Evolutionary conservation across 371 early-diverging fungal genomes (phyloP).

Genomic region (Mucor racemosus): DNA sequence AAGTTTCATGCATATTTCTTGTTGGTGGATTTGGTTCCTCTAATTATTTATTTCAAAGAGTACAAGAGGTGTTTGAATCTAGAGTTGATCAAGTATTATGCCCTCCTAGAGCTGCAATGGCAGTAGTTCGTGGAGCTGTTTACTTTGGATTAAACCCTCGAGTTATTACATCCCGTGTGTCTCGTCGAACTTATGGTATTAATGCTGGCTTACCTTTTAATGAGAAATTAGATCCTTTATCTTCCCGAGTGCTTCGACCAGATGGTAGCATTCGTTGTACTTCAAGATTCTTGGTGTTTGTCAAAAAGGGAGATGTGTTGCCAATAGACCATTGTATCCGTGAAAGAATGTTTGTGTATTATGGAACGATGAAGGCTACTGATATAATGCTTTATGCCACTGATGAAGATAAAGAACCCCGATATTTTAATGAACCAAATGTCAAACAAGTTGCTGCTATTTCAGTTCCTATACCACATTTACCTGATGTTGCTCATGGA

Average conservation of each 20-base stretch:
- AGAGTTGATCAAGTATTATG: conserved; percentile 42
- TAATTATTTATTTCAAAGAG: conserved; percentile 45
- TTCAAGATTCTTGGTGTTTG: conserved; percentile 49
- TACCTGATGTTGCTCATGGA: conserved; percentile 37
- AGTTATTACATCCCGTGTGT: conserved; percentile 56
- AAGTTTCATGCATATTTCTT: conserved; percentile 41
- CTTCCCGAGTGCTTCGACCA: conserved; percentile 42
- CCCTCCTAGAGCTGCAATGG: conserved; percentile 50
- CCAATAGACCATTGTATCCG: conserved; percentile 50
- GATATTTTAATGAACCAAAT: conserved; percentile 43
- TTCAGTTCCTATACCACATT: conserved; percentile 47
- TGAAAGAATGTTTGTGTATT: conserved; percentile 56
- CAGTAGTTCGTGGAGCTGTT: conserved; percentile 58
- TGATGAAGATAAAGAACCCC: conserved; percentile 39
- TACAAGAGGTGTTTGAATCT: conserved; percentile 34
- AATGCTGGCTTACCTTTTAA: conserved; percentile 65
- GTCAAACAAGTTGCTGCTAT: conserved; percentile 50
- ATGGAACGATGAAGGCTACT: conserved; percentile 46
- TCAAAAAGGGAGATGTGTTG: conserved; percentile 42
- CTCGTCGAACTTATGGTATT: conserved; percentile 65
- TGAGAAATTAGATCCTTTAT: conserved; percentile 30
- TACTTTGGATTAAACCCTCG: conserved; percentile 58
- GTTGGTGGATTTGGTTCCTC: conserved; percentile 60
- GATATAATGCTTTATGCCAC: conserved; percentile 55
- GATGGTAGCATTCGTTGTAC: conserved; percentile 54